These are phyloP conservation scores for Linnemannia zychae DNA, from an alignment of 192 early-diverging fungal species.

Conservation along the genomic window DNA sequence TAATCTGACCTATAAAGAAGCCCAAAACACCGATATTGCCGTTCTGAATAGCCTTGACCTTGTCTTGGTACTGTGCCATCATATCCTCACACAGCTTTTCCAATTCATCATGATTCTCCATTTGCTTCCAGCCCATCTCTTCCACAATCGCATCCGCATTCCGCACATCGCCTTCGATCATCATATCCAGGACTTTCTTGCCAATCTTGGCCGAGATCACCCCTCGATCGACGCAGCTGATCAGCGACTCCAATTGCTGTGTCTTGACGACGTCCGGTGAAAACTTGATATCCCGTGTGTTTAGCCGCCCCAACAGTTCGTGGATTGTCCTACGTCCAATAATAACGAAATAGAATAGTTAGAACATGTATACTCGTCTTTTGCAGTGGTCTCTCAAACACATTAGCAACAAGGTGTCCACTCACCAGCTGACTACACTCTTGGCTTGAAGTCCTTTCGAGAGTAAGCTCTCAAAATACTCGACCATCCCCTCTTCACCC, in stretches of 20 bases:
- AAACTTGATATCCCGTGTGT: slow-evolving; percentile 60
- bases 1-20: slow-evolving; percentile 89
- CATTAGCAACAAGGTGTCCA: not conserved
- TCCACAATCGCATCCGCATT: slow-evolving; percentile 69
- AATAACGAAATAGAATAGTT: not conserved
- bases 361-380: not conserved
- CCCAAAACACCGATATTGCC: slow-evolving; percentile 79
- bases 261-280: slow-evolving; percentile 64
- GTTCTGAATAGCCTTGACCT: slow-evolving; percentile 69
- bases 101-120: slow-evolving; percentile 61
- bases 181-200: slow-evolving; percentile 76
- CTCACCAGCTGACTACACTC: slow-evolving; percentile 50
- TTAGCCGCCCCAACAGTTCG: slow-evolving; percentile 70
- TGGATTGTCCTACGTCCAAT: slow-evolving; percentile 66
- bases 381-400: not conserved
- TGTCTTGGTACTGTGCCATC: slow-evolving; percentile 56
- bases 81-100: slow-evolving; percentile 60
- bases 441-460: slow-evolving; percentile 22
- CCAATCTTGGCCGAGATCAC: slow-evolving; percentile 75
- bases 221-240: slow-evolving; percentile 71
- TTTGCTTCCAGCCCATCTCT: slow-evolving; percentile 71
- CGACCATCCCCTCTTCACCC: slow-evolving; percentile 78
- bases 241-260: slow-evolving; percentile 68
- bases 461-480: slow-evolving; percentile 80
- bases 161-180: slow-evolving; percentile 74